Conservation (phyloP, 2,329 filamentous ascomycete genomes). For the Hypoxylon rubiginosum region DNA sequence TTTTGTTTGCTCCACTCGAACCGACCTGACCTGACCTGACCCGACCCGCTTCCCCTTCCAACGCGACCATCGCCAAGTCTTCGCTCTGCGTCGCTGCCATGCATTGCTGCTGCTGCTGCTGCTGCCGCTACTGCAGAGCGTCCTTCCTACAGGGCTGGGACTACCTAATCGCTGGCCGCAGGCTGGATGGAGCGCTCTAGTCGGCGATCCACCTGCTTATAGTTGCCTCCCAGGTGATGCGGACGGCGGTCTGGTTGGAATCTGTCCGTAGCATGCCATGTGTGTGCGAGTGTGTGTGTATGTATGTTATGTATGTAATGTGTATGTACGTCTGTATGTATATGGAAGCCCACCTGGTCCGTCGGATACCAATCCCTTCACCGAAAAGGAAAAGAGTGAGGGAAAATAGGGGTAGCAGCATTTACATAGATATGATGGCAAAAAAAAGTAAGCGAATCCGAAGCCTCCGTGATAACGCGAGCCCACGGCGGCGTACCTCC, state of each 20-base stretch:
- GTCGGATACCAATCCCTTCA: constrained; percentile 24
- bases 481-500: constrained; percentile 4
- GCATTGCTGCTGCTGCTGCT: no score
- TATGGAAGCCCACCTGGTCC: constrained; percentile 19
- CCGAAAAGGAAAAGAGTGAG: constrained; percentile 23
- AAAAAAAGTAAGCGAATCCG: constrained; percentile 29
- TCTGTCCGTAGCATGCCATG: constrained; percentile 13
- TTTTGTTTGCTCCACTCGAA: constrained; percentile 21
- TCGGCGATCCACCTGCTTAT: constrained; percentile 26
- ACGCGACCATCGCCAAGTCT: constrained; percentile 40
- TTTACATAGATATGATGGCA: constrained; percentile 3
- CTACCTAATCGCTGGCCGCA: constrained; percentile 32
- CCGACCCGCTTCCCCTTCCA: constrained; percentile 34
- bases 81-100: constrained; percentile 34
- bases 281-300: background rate
- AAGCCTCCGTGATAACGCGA: constrained; percentile 30
- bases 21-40: constrained; percentile 21
- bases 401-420: constrained; percentile 19
- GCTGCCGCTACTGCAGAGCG: constrained; percentile 41
- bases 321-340: constrained; percentile 27
- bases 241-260: constrained; percentile 33
- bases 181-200: constrained; percentile 19
- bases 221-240: constrained; percentile 29
- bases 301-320: constrained; percentile 18
- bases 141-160: constrained; percentile 42